Evolutionary conservation across 2,329 filamentous ascomycete species (phyloP), one percentile per base, ranked within the genome.

Genomic region (Exophiala sp.): DNA sequence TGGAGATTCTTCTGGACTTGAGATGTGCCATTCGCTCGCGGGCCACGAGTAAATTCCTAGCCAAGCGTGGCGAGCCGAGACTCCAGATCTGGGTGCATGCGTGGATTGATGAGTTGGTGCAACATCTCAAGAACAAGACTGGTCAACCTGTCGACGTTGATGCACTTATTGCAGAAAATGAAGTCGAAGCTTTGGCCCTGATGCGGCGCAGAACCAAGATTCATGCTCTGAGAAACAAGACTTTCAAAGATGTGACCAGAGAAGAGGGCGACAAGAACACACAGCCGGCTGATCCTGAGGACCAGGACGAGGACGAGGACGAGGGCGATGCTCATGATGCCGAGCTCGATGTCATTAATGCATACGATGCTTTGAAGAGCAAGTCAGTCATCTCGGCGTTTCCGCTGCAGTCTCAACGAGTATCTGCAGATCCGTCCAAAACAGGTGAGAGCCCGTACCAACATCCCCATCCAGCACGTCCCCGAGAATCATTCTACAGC

Each of bases 1-100:
- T 60, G 2, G 34, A 54, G 1, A 52, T 52, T 1, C 29, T 71
- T 13, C 59, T 59, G 14, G 62, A 67, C 37, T 53, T 72, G 9
- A 62, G 66, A 19, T 54, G 50, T 16, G 37, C 43, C 2, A 29
- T 58, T 16, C 35, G 40, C 32, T 56, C 52, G 8, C 53, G 56
- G 14, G 45, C 48, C 10, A 51, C 50, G 7, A 43, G 32, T 21
- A 39, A 22, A 32, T 50, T 47, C 38, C 43, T 55, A 18, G 50
- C 43, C 2, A 55, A 52, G 32, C 41, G 50, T 37, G 53, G 53
- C 6, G 32, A 45, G 14, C 56, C 56, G 2, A 37, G 48, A 24
- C 46, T 58, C 4, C 50, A 50, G n/a, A 13, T 29, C 1, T 58
- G 56, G 56, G 44, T 57, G 4, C 41, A 48, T 6, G 34, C 42